phyloP scores from a whole-genome alignment of 1,284 basidiomycete genomes.

The Butyriboletus appendiculatus region DNA sequence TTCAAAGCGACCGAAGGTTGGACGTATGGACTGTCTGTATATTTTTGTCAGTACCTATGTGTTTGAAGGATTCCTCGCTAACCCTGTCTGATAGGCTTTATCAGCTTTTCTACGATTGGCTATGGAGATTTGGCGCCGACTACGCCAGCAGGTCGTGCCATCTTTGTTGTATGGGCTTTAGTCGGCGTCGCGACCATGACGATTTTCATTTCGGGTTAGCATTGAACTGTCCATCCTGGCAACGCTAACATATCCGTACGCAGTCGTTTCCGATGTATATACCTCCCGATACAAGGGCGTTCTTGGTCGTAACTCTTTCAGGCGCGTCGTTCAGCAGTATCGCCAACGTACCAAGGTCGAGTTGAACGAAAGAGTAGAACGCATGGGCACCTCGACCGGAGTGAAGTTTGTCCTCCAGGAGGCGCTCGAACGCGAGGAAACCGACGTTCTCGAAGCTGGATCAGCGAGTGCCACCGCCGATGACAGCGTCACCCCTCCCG shows the following conservation, averaged over 20 bases:
- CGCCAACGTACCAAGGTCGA: slow-evolving; percentile 28
- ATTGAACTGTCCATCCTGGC: neutral
- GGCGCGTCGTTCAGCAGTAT: slow-evolving; percentile 50
- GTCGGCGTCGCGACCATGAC: slow-evolving; percentile 77
- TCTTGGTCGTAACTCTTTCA: slow-evolving; percentile 48
- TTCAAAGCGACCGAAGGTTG: slow-evolving; percentile 55
- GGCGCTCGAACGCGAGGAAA: slow-evolving; percentile 1
- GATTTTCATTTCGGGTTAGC: slow-evolving; percentile 66
- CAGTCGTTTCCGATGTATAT: slow-evolving; percentile 67
- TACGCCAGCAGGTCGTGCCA: slow-evolving; percentile 68
- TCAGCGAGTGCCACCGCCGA: neutral
- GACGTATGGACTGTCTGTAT: slow-evolving; percentile 56
- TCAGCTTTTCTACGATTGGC: slow-evolving; percentile 68
- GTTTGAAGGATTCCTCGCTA: slow-evolving; percentile 1
- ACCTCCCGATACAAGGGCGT: slow-evolving; percentile 54
- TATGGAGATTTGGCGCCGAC: slow-evolving; percentile 68
- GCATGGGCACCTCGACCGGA: neutral
- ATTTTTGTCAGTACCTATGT: slow-evolving; percentile 60
- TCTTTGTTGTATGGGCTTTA: slow-evolving; percentile 83
- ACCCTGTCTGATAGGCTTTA: slow-evolving; percentile 43
- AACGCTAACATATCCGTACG: slow-evolving; percentile 4
- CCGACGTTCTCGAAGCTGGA: neutral
- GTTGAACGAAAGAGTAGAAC: slow-evolving; percentile 10
- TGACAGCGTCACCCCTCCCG: neutral
- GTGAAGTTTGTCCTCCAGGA: neutral